A percentile compares a stretch with the other conserved stretches of the same genome.
phyloP scores from a whole-genome alignment of 192 early-diverging fungal genomes.

The Haplosporangium gracile region DNA sequence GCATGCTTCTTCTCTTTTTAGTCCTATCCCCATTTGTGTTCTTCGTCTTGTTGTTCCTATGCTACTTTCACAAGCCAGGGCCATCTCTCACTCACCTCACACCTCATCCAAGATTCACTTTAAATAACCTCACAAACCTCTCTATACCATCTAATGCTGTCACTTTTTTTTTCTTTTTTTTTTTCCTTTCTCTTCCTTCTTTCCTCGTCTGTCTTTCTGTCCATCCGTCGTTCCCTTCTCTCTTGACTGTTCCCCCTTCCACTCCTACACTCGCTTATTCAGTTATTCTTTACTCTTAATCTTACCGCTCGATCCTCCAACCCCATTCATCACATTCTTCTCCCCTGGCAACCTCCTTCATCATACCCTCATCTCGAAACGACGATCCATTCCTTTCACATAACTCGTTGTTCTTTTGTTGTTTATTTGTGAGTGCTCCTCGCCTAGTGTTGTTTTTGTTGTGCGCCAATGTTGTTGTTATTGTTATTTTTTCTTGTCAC shows the following conservation, averaged over 20 bases:
- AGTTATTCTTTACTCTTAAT: neutral
- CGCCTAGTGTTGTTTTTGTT: neutral
- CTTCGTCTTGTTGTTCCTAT: too few species aligned
- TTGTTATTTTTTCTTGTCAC: neutral
- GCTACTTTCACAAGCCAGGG: neutral
- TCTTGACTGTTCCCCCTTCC: neutral
- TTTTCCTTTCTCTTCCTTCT: neutral
- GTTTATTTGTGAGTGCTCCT: neutral
- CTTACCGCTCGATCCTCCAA: neutral
- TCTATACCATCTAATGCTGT: too few species aligned
- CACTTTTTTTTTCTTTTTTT: too few species aligned
- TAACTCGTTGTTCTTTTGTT: neutral
- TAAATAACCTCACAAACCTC: neutral
- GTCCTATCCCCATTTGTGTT: too few species aligned
- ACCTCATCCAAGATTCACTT: neutral
- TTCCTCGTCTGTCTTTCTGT: neutral
- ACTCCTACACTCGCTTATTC: neutral
- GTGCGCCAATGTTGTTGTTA: neutral
- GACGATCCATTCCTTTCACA: neutral
- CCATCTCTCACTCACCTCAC: neutral
- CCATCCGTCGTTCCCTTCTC: neutral
- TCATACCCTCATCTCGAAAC: neutral
- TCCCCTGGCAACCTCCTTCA: neutral
- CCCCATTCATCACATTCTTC: neutral
- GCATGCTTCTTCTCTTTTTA: too few species aligned